phyloP scores from a whole-genome alignment of 2,329 filamentous ascomycete species.

The Trichoderma sp. region DNA sequence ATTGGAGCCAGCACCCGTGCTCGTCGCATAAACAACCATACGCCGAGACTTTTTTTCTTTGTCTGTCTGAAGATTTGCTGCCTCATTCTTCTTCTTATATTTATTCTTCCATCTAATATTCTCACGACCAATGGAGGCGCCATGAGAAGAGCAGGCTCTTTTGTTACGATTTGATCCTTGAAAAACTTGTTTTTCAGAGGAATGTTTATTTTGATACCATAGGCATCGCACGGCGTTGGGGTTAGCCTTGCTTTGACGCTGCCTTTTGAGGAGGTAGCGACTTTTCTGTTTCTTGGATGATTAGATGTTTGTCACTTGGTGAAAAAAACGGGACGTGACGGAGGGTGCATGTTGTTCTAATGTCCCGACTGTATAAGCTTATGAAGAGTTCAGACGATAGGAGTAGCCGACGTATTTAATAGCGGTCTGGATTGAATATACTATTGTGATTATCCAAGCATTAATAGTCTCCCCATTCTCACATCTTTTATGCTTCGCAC shows the following conservation, averaged over 20 bases:
- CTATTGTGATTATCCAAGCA: background rate
- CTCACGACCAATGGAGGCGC: slow-evolving; percentile 1
- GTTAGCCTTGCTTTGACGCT: slow-evolving; percentile 17
- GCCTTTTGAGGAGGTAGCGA: background rate
- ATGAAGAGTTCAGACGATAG: background rate
- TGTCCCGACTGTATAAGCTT: background rate
- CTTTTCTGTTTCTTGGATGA: slow-evolving; percentile 9
- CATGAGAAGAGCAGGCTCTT: slow-evolving; percentile 15
- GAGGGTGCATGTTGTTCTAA: background rate
- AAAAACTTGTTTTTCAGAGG: background rate
- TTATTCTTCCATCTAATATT: slow-evolving; percentile 15
- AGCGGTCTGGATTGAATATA: background rate
- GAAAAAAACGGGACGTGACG: background rate
- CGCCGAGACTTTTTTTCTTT: background rate
- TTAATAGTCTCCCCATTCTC: background rate
- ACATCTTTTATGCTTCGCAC: background rate
- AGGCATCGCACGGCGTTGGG: slow-evolving; percentile 20
- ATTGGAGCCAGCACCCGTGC: slow-evolving; percentile 32
- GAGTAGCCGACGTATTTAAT: background rate
- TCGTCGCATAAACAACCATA: slow-evolving; percentile 25
- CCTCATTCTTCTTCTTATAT: background rate
- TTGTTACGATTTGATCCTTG: slow-evolving; percentile 11
- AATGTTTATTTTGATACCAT: slow-evolving; percentile 20
- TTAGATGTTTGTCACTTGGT: background rate
- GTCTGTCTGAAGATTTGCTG: background rate